phyloP scores from a whole-genome alignment of 2,329 filamentous ascomycete genomes.

The Talaromyces albobiverticillius region DNA sequence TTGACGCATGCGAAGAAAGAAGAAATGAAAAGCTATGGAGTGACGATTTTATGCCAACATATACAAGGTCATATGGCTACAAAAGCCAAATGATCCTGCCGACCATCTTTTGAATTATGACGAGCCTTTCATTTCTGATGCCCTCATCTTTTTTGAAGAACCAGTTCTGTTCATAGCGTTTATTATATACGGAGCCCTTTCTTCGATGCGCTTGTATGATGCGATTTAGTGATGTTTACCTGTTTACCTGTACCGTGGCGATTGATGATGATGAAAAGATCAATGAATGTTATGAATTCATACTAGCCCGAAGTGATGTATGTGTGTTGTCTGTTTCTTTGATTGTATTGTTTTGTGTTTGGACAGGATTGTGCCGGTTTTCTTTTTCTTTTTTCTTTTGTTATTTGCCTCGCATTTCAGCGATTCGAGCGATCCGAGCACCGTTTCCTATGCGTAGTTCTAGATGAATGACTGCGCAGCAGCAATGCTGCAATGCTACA shows the following conservation, averaged over 20 bases:
- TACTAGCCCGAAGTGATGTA: slow-evolving; percentile 16
- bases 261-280: slow-evolving; percentile 38
- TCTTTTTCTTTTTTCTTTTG: slow-evolving; percentile 7
- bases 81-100: neutral
- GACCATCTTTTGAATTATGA: slow-evolving; percentile 3
- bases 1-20: slow-evolving; percentile 11
- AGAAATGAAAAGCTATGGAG: slow-evolving; percentile 4
- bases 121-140: neutral
- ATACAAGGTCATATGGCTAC: neutral
- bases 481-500: slow-evolving; percentile 5
- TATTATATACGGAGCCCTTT: neutral
- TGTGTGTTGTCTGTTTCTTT: slow-evolving; percentile 6
- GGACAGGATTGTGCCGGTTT: neutral
- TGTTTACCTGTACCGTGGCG: too few species aligned
- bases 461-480: slow-evolving; percentile 6
- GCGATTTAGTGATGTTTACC: slow-evolving; percentile 20
- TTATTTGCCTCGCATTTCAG: slow-evolving; percentile 14
- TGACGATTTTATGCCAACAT: slow-evolving; percentile 9
- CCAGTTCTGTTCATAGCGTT: neutral
- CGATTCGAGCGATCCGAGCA: slow-evolving; percentile 8
- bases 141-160: neutral
- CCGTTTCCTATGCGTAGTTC: neutral
- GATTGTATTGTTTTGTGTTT: slow-evolving; percentile 6
- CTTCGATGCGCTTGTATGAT: slow-evolving; percentile 3
- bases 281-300: slow-evolving; percentile 40